Base-by-base conservation (phyloP, 2,329 filamentous ascomycete genomes). In the Trichoderma sp. region DNA sequence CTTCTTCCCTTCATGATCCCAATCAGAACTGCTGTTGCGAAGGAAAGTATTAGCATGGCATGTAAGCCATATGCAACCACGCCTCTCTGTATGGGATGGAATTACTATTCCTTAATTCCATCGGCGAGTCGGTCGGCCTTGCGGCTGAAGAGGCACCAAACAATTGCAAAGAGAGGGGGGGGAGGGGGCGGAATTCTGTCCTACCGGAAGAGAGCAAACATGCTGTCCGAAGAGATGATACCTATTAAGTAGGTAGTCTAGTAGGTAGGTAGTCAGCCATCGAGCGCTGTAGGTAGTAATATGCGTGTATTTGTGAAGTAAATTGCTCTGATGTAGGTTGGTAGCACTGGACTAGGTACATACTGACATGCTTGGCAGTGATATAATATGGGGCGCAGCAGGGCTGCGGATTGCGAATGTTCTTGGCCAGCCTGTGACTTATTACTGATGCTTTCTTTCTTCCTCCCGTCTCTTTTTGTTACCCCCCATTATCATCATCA, bases 381-480 rank as follows among this genome's bases (percentile, higher is more conserved):
- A 62, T 54, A 45, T 39, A 34, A 34, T 45, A 54, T 62, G 59
- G 59, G 59, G 59, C 59, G 4, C 14, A 62, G 39, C 47, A 50
- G 59, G 59, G 51, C 51, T 54, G 51, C 39, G 51, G 28, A 54
- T 15, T 15, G 17, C 34, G 28, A 21, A 3, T 21, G 51, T 28
- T 51, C 28, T 52, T 28, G 48, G 26, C 19, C 28, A 52, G 7
- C 17, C 30, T 52, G 28, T 26, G 24, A n/a, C 30, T 28, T 52
- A 7, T 28, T 52, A 7, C 21, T 52, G 43, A 19, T 45, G 26
- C 30, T 9, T 15, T 43, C 28, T 28, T 28, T 7, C 28, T 43
- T n/a, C 17, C 10, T 51, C 26, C 28, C 17, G 5, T 17, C 17
- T 30, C 15, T 45, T 7, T 45, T 30, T 28, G 21, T 24, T 24